These are phyloP conservation scores for Xylaria intraflava DNA, from an alignment of 495 filamentous ascomycete species.

Conservation along the genomic window DNA sequence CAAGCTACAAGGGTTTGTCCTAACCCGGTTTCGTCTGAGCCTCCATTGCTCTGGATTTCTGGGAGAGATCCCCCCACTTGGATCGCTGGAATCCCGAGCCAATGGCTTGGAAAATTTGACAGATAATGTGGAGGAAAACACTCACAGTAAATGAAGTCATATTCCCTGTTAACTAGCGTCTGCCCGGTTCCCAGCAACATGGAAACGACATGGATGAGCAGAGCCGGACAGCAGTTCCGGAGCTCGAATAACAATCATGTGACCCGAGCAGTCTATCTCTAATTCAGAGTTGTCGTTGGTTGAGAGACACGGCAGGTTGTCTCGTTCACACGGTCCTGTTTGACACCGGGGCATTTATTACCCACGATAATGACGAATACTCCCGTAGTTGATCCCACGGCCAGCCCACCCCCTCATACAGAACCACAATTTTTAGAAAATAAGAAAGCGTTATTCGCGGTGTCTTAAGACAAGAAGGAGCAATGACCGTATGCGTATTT, in stretches of 20 bases:
- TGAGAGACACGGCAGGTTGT: no score
- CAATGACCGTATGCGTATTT: no score
- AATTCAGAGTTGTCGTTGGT: no score
- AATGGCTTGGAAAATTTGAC: constrained; percentile 14
- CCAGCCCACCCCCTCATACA: no score
- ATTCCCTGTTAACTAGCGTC: background rate
- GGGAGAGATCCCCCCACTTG: constrained; percentile 11
- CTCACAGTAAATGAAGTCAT: constrained; percentile 7
- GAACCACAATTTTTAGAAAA: no score
- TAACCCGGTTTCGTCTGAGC: constrained; percentile 3
- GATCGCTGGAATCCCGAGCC: constrained; percentile 4
- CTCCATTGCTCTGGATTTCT: constrained; percentile 5
- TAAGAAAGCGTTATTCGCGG: no score
- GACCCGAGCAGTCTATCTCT: background rate
- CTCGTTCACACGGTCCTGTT: background rate
- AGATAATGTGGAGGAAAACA: constrained; percentile 11
- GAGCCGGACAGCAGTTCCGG: constrained; percentile 9
- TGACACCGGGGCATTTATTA: background rate
- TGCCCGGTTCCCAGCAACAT: background rate
- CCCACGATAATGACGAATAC: no score
- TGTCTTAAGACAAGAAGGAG: no score
- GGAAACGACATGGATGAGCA: constrained; percentile 7
- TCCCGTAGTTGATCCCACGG: no score
- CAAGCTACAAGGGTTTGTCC: constrained; percentile 10
- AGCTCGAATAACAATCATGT: constrained; percentile 6